These are phyloP conservation scores for Trebouxia sp. DNA, from an alignment of 139 green algal genomes.

Conservation along the genomic window DNA sequence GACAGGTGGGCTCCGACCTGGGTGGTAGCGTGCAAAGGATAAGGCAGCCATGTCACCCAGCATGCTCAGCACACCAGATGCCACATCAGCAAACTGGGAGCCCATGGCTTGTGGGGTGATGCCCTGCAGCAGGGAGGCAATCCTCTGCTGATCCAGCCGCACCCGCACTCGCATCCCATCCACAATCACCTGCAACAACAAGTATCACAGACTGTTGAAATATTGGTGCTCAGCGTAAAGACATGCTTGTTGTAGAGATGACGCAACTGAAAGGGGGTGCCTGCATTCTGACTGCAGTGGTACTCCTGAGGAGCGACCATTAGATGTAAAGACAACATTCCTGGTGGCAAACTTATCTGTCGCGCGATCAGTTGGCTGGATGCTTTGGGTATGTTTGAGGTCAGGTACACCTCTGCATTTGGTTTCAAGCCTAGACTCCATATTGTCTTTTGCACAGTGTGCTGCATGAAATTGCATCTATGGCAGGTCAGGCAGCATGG, in stretches of 20 bases:
- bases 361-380: too few species aligned
- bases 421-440: too few species aligned
- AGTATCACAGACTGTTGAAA: background rate
- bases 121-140: conserved; percentile 62
- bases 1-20: background rate
- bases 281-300: background rate
- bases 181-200: conserved; percentile 60
- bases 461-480: too few species aligned
- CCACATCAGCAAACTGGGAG: conserved; percentile 41
- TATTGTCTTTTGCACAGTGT: too few species aligned
- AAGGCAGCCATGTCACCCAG: conserved; percentile 70
- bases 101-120: conserved; percentile 43
- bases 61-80: conserved; percentile 51
- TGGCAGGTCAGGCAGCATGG: too few species aligned
- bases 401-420: too few species aligned
- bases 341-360: too few species aligned
- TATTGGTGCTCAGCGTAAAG: background rate
- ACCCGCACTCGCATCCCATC: conserved; percentile 58
- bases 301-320: too few species aligned
- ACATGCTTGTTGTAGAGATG: too few species aligned
- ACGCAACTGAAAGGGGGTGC: background rate
- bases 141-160: conserved; percentile 62
- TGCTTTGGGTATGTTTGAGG: too few species aligned
- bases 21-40: conserved; percentile 42
- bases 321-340: too few species aligned